Evolutionary conservation across 1,139 yeast species (phyloP).

Genomic region (Meyerozyma elateridarum): DNA sequence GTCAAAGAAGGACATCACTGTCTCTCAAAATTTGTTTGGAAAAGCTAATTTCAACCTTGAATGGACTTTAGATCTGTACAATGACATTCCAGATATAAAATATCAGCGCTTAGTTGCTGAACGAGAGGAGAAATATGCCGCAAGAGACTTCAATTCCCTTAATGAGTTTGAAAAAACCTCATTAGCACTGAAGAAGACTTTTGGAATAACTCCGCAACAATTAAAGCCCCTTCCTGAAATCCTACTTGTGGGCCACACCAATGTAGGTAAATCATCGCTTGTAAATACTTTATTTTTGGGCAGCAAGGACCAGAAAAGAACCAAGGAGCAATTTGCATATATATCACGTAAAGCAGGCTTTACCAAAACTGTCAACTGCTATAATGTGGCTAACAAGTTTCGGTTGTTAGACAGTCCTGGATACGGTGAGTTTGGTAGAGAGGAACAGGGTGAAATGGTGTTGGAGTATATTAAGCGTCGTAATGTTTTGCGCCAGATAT

Average conservation of each 20-base stretch:
- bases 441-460: constrained; percentile 66
- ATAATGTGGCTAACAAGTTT: constrained; percentile 57
- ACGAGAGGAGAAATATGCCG: constrained; percentile 16
- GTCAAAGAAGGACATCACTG: background rate
- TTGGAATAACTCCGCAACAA: constrained; percentile 27
- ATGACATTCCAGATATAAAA: constrained; percentile 56
- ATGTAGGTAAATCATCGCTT: constrained; percentile 79
- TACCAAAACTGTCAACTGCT: constrained; percentile 74
- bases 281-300: constrained; percentile 44
- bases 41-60: constrained; percentile 42
- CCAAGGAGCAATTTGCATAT: constrained; percentile 44
- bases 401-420: constrained; percentile 83
- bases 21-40: constrained; percentile 33
- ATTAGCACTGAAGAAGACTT: constrained; percentile 19
- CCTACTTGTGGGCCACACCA: constrained; percentile 71
- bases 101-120: constrained; percentile 21
- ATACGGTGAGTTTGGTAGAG: constrained; percentile 62
- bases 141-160: no score
- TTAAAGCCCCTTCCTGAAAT: constrained; percentile 56
- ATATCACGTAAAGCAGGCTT: constrained; percentile 65
- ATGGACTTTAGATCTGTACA: constrained; percentile 53
- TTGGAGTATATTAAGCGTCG: constrained; percentile 56
- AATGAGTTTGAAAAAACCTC: constrained; percentile 14
- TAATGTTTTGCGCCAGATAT: constrained; percentile 51
- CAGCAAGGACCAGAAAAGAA: no score